Percentiles rank a stretch among this genome's conserved stretches.
Conservation (phyloP, 2,329 filamentous ascomycete genomes). For the Alternaria postmessia region DNA sequence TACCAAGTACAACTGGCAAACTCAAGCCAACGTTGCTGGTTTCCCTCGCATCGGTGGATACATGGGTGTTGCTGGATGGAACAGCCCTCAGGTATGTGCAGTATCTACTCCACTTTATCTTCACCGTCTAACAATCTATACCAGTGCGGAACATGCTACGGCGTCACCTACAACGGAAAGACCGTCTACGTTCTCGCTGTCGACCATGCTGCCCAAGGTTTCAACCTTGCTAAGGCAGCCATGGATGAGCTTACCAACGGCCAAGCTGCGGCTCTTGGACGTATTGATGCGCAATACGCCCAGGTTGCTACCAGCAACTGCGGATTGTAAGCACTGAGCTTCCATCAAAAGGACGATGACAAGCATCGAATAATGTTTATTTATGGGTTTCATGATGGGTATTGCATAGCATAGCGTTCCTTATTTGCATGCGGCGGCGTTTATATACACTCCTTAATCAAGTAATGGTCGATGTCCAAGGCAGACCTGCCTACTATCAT, state of each 20-base stretch:
- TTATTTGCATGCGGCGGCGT: conserved; percentile 12
- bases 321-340: conserved; percentile 26
- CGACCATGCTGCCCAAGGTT: conserved; percentile 57
- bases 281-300: conserved; percentile 53
- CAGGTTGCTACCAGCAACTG: conserved; percentile 51
- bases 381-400: not conserved
- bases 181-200: conserved; percentile 60
- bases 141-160: conserved; percentile 63
- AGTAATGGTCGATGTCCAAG: conserved; percentile 10
- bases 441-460: conserved; percentile 20
- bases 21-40: conserved; percentile 55
- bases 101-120: not conserved
- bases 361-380: conserved; percentile 15
- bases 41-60: conserved; percentile 62
- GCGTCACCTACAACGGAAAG: conserved; percentile 57
- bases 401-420: conserved; percentile 14
- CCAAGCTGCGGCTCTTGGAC: conserved; percentile 55
- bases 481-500: not conserved
- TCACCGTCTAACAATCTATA: conserved; percentile 15
- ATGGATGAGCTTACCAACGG: conserved; percentile 60
- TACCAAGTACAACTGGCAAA: conserved; percentile 66
- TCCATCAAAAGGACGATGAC: not conserved
- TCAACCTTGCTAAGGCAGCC: conserved; percentile 59
- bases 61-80: conserved; percentile 58
- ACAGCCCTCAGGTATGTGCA: conserved; percentile 42